phyloP scores from a whole-genome alignment of 2,329 filamentous ascomycete species.

The Anthostomella pinea region DNA sequence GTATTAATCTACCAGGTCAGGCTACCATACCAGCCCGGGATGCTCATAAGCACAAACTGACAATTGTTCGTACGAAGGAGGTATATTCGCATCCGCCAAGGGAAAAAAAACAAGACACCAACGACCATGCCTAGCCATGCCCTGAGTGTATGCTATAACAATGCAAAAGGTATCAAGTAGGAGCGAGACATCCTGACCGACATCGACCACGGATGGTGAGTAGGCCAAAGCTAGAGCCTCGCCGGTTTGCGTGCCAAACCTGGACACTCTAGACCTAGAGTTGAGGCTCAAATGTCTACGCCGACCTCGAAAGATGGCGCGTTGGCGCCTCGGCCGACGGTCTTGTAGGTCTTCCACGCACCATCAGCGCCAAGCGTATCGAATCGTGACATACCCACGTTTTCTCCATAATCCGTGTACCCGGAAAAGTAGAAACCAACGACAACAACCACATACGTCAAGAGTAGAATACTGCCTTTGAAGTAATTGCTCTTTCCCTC shows the following conservation, averaged over 20 bases:
- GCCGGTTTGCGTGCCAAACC: background rate
- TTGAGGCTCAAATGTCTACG: conserved; percentile 18
- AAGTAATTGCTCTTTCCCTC: conserved; percentile 99
- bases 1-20: no score
- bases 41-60: no score
- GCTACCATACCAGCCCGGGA: no score
- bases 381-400: conserved; percentile 47
- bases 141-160: conserved; percentile 10
- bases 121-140: no score
- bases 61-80: no score
- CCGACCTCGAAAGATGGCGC: conserved; percentile 34
- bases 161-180: conserved; percentile 12
- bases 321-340: conserved; percentile 45
- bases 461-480: conserved; percentile 91
- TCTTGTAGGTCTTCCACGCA: conserved; percentile 51
- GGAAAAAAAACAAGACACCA: no score
- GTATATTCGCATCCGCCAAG: no score
- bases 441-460: conserved; percentile 90
- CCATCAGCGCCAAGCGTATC: conserved; percentile 52
- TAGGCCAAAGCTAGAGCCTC: background rate
- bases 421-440: conserved; percentile 86
- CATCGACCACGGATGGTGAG: background rate
- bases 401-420: conserved; percentile 41
- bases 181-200: conserved; percentile 4
- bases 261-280: conserved; percentile 1